A percentile compares a stretch with the other conserved stretches of the same genome.
Conservation (phyloP, 257 asterid genomes). For the Solanum sejunctum region DNA sequence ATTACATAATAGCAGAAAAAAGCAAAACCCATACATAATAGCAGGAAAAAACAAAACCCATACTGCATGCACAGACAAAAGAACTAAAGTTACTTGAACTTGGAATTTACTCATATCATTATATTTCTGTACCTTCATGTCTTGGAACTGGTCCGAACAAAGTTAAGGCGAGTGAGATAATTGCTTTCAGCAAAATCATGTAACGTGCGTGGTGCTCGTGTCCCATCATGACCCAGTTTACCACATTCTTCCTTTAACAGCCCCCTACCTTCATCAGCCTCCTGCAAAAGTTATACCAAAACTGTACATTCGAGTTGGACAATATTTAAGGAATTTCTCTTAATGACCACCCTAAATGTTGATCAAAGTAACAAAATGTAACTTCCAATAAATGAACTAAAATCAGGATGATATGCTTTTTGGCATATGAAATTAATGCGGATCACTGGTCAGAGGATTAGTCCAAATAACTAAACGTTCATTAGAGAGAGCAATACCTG, state of each 20-base stretch:
- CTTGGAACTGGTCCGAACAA: slow-evolving; percentile 40
- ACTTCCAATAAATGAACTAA: not conserved
- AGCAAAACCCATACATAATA: not conserved
- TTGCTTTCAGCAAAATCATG: slow-evolving; percentile 96
- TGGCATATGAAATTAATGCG: not conserved
- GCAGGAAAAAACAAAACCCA: not conserved
- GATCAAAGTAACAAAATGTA: not conserved
- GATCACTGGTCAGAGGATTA: not conserved
- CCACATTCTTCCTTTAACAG: slow-evolving; percentile 48
- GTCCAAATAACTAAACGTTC: not conserved
- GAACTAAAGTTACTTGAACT: not conserved
- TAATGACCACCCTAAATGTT: not conserved
- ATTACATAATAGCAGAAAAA: not conserved
- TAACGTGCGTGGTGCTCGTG: slow-evolving; percentile 51
- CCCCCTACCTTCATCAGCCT: slow-evolving; percentile 53
- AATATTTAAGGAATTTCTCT: not conserved
- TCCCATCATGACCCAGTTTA: slow-evolving; percentile 35
- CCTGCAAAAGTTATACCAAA: slow-evolving; percentile 25
- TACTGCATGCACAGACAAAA: not conserved
- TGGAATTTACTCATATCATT: not conserved
- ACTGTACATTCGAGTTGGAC: not conserved
- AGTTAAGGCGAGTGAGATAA: slow-evolving; percentile 69
- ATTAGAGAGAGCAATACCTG: slow-evolving; percentile 37
- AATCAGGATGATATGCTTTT: not conserved
- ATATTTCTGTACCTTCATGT: not conserved